Conservation (phyloP, 139 green algal species). For the Chlamydomonas sp. region DNA sequence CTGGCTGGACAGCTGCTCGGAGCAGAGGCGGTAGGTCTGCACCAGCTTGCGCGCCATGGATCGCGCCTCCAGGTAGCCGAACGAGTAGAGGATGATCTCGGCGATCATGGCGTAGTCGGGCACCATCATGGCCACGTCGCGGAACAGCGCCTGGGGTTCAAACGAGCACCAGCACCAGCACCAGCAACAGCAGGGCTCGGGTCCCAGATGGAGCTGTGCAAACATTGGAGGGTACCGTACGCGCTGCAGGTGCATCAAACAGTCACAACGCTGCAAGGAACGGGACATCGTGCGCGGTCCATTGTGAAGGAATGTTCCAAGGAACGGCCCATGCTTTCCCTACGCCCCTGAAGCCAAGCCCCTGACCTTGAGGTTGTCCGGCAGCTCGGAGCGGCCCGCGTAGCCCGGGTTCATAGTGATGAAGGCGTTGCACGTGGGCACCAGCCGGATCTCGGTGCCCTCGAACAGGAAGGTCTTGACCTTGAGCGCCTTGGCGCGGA, state of each 20-base stretch:
- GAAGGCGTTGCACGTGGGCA: conserved; percentile 66
- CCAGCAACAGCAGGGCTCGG: neutral
- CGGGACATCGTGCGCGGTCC: no score
- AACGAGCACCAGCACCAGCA: neutral
- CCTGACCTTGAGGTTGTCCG: conserved; percentile 74
- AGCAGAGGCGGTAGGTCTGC: conserved; percentile 76
- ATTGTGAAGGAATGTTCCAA: no score
- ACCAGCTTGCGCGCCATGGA: conserved; percentile 85
- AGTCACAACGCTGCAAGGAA: neutral
- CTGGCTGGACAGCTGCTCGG: conserved; percentile 78
- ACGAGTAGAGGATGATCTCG: conserved; percentile 86
- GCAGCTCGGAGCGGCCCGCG: conserved; percentile 75
- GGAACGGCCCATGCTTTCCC: neutral
- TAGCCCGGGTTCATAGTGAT: conserved; percentile 88
- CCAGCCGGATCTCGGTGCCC: conserved; percentile 70
- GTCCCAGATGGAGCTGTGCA: neutral
- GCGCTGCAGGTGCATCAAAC: neutral
- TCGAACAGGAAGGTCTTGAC: conserved; percentile 76
- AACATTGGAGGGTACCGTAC: neutral
- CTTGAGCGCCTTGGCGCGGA: conserved; percentile 65
- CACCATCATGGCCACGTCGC: conserved; percentile 83
- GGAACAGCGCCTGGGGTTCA: conserved; percentile 59
- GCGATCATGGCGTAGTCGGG: conserved; percentile 86
- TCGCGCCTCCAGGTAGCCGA: conserved; percentile 77
- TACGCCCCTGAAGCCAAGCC: no score